These are phyloP conservation scores for Blastocystis sp. DNA, from an alignment of 352 stramenopile genomes.

Conservation along the genomic window DNA sequence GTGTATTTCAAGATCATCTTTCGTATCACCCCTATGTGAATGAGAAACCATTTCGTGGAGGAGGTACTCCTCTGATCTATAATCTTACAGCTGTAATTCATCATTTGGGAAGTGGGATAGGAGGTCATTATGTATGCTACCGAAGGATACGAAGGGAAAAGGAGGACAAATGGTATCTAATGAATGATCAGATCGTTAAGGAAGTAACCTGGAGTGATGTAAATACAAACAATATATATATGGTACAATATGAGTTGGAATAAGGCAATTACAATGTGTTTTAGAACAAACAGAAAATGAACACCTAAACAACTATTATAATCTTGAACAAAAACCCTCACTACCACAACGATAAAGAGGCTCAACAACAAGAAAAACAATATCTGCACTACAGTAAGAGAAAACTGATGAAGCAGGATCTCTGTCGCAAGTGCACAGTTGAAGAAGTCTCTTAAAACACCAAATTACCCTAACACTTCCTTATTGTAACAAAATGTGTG, in stretches of 20 bases:
- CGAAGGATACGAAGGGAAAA: not conserved
- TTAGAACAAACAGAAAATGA: conserved; percentile 9
- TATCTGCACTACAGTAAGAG: conserved; percentile 64
- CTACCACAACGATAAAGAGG: conserved; percentile 34
- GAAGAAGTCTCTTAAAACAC: not conserved
- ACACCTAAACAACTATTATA: conserved; percentile 26
- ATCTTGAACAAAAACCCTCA: conserved; percentile 40
- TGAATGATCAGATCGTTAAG: conserved; percentile 51
- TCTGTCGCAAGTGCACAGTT: conserved; percentile 53
- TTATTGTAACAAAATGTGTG: conserved; percentile 10
- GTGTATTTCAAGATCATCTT: not conserved
- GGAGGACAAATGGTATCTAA: conserved; percentile 54
- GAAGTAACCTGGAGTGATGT: conserved; percentile 27
- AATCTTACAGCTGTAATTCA: conserved; percentile 31
- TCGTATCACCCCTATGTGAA: conserved; percentile 26
- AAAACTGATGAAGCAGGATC: not conserved
- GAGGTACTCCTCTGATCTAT: conserved; percentile 13
- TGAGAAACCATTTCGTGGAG: conserved; percentile 3
- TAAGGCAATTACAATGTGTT: conserved; percentile 31
- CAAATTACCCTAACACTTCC: not conserved
- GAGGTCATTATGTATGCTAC: conserved; percentile 60
- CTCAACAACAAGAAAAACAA: conserved; percentile 65
- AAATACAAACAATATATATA: conserved; percentile 57
- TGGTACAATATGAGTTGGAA: conserved; percentile 21
- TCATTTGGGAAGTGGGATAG: conserved; percentile 18